These are phyloP conservation scores for Lycium ferocissimum DNA, from an alignment of 257 asterid species.

Conservation along the genomic window DNA sequence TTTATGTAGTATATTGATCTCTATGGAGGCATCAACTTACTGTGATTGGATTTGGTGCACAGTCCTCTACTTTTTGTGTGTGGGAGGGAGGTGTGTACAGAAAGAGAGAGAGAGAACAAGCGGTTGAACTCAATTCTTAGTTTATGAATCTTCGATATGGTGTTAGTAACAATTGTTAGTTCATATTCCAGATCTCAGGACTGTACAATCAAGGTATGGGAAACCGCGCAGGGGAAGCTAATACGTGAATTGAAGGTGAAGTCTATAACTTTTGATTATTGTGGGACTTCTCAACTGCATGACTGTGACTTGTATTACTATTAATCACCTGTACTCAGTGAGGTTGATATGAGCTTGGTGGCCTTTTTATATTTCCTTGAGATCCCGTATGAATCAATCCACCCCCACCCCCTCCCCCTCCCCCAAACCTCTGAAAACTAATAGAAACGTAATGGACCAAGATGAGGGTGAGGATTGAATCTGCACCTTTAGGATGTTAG, in stretches of 20 bases:
- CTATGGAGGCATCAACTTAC: background rate
- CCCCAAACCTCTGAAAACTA: too few relatives aligned
- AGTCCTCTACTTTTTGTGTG: background rate
- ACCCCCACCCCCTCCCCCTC: too few relatives aligned
- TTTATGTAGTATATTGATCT: conserved; percentile 11
- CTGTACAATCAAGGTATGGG: conserved; percentile 96
- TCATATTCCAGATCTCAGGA: conserved; percentile 77
- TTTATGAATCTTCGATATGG: background rate
- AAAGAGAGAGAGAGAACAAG: background rate
- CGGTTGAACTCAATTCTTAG: background rate
- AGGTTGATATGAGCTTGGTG: background rate
- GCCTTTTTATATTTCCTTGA: background rate
- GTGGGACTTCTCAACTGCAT: background rate
- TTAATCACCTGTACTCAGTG: background rate
- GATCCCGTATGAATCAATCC: background rate
- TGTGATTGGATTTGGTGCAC: conserved; percentile 4
- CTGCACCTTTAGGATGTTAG: too few relatives aligned
- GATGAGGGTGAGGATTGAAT: too few relatives aligned
- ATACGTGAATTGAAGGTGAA: conserved; percentile 88
- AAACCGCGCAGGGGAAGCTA: conserved; percentile 84
- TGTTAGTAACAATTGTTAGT: conserved; percentile 1
- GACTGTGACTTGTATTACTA: conserved; percentile 10
- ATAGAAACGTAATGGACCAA: too few relatives aligned
- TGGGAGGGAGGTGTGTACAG: background rate
- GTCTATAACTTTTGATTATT: background rate